These are phyloP conservation scores for Collybia mongolica DNA, from an alignment of 768 basidiomycete species.

Conservation along the genomic window DNA sequence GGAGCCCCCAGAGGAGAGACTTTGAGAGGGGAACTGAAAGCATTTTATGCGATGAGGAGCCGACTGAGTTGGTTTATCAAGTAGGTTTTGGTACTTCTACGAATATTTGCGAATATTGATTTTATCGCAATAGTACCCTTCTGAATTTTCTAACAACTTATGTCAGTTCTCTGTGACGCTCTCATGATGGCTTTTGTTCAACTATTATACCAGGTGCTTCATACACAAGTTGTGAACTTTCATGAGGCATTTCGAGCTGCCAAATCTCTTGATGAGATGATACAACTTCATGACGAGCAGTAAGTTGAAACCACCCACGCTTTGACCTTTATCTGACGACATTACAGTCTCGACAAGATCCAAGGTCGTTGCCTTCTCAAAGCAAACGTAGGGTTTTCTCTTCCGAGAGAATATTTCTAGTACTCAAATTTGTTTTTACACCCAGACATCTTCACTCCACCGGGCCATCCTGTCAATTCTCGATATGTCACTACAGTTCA, in stretches of 20 bases:
- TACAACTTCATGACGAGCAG: constrained; percentile 68
- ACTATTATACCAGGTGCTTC: constrained; percentile 53
- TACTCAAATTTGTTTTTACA: not conserved
- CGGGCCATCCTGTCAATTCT: constrained; percentile 67
- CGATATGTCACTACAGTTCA: constrained; percentile 74
- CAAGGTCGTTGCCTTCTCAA: constrained; percentile 64
- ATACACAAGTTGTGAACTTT: constrained; percentile 59
- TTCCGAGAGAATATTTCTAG: not conserved
- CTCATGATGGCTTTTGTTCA: not conserved
- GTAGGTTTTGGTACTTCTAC: constrained; percentile 40
- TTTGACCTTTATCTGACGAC: constrained; percentile 2
- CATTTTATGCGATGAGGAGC: constrained; percentile 74
- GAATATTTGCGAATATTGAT: not conserved
- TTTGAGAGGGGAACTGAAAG: constrained; percentile 52
- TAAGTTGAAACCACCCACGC: constrained; percentile 32
- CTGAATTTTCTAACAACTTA: constrained; percentile 74
- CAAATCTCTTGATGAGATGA: constrained; percentile 75
- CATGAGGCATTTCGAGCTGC: constrained; percentile 52
- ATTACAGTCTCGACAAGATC: constrained; percentile 55
- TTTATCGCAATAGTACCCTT: constrained; percentile 11
- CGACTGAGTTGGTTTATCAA: constrained; percentile 84
- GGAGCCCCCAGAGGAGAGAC: constrained; percentile 36
- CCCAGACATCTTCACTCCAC: constrained; percentile 62
- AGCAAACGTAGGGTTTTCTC: constrained; percentile 40
- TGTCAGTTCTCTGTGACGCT: constrained; percentile 35